Percentiles rank a stretch among this genome's conserved stretches.
Conservation (phyloP, 129 eudicot genomes). For the Silybum marianum region DNA sequence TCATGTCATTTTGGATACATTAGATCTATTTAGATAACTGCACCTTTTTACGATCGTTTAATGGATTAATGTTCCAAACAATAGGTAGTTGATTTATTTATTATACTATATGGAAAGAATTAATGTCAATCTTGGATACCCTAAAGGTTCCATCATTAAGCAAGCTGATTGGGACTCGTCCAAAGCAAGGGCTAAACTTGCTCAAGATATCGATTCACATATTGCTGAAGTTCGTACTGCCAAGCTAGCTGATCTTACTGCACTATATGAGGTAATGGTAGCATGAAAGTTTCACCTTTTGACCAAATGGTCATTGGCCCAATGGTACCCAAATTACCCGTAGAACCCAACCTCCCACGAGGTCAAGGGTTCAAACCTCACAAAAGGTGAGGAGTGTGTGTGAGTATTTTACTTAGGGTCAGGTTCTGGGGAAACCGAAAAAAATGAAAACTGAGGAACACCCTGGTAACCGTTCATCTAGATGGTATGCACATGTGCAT, state of each 20-base stretch:
- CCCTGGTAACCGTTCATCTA: too few species aligned
- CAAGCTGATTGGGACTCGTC: constrained; percentile 86
- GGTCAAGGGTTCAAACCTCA: background rate
- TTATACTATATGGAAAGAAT: constrained; percentile 1
- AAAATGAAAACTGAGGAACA: too few species aligned
- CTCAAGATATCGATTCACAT: constrained; percentile 84
- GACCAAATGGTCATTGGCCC: background rate
- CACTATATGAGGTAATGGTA: constrained; percentile 63
- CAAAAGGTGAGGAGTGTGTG: background rate
- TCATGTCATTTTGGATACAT: background rate
- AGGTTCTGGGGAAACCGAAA: background rate
- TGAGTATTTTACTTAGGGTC: background rate
- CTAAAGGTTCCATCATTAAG: constrained; percentile 64
- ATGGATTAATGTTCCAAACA: background rate
- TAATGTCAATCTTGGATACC: background rate
- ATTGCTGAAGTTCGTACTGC: constrained; percentile 61
- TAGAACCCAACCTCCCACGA: background rate
- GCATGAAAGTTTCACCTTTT: background rate
- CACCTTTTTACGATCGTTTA: background rate
- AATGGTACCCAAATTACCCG: background rate
- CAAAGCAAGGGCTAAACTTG: constrained; percentile 67
- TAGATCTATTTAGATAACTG: background rate
- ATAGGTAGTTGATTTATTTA: constrained; percentile 6
- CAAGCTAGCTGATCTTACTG: constrained; percentile 69
- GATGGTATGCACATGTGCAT: too few species aligned